Conservation (phyloP, 2,329 filamentous ascomycete genomes). For the Colletotrichum godetiae region DNA sequence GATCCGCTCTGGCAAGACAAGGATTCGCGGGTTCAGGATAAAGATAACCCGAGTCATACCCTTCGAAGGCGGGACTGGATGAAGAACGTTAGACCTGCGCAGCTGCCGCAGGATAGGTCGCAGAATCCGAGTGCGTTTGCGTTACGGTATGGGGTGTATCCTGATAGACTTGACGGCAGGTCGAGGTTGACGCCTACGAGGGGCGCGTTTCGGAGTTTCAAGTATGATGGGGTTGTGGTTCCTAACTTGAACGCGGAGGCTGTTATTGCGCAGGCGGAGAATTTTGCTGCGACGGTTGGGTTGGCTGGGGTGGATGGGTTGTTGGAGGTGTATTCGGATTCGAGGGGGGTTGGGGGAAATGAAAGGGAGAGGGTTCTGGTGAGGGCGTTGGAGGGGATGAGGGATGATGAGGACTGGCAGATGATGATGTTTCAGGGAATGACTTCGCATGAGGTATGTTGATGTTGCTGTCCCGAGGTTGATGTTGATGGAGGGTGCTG, state of each 20-base stretch:
- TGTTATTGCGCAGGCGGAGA: not conserved
- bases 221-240: not conserved
- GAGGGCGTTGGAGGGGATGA: slow-evolving; percentile 23
- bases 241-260: not conserved
- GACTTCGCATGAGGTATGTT: slow-evolving; percentile 45
- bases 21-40: slow-evolving; percentile 9
- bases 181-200: slow-evolving; percentile 45
- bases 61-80: not conserved
- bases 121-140: slow-evolving; percentile 43
- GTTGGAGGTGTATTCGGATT: slow-evolving; percentile 37
- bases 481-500: no score
- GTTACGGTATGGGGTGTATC: slow-evolving; percentile 44
- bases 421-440: slow-evolving; percentile 41
- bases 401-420: slow-evolving; percentile 47
- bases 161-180: slow-evolving; percentile 42
- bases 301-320: slow-evolving; percentile 37
- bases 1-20: slow-evolving; percentile 42
- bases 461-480: no score
- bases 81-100: slow-evolving; percentile 17
- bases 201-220: slow-evolving; percentile 36
- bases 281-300: not conserved
- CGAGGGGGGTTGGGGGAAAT: slow-evolving; percentile 32
- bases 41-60: not conserved
- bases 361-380: not conserved
- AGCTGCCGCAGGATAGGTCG: slow-evolving; percentile 37